Evolutionary conservation across 805 yeast genomes (phyloP).

Genomic region (Blastobotrys parvus): DNA sequence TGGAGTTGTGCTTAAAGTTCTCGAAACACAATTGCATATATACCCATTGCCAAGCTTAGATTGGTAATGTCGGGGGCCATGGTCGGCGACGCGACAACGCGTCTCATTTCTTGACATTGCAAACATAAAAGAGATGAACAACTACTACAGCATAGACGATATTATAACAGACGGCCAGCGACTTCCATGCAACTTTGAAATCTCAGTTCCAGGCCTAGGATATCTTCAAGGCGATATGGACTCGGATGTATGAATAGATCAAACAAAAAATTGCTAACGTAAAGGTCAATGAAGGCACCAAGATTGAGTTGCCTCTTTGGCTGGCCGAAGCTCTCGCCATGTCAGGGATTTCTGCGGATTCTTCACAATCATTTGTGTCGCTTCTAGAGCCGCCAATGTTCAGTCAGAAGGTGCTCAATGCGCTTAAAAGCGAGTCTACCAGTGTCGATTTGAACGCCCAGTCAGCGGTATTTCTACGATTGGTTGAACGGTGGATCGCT

Average conservation of each 20-base stretch:
- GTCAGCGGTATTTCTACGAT: constrained; percentile 55
- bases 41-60: too few relatives aligned
- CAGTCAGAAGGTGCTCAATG: constrained; percentile 59
- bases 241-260: constrained; percentile 28
- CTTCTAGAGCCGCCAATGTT: constrained; percentile 67
- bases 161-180: constrained; percentile 37
- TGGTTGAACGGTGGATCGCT: constrained; percentile 70
- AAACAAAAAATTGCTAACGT: neutral
- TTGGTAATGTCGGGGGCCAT: neutral
- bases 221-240: constrained; percentile 75
- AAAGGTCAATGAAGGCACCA: constrained; percentile 47
- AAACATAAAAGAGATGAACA: constrained; percentile 9
- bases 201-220: constrained; percentile 80
- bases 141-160: constrained; percentile 28
- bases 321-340: constrained; percentile 69
- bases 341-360: constrained; percentile 17
- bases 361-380: constrained; percentile 47
- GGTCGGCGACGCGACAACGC: neutral
- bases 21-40: too few relatives aligned
- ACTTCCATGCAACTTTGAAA: constrained; percentile 71
- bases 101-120: neutral
- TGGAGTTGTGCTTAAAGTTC: too few relatives aligned
- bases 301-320: constrained; percentile 82
- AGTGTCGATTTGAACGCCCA: constrained; percentile 61
- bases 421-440: constrained; percentile 65